Base-by-base conservation (phyloP, 495 filamentous ascomycete genomes). In the Penicillium antarcticum region DNA sequence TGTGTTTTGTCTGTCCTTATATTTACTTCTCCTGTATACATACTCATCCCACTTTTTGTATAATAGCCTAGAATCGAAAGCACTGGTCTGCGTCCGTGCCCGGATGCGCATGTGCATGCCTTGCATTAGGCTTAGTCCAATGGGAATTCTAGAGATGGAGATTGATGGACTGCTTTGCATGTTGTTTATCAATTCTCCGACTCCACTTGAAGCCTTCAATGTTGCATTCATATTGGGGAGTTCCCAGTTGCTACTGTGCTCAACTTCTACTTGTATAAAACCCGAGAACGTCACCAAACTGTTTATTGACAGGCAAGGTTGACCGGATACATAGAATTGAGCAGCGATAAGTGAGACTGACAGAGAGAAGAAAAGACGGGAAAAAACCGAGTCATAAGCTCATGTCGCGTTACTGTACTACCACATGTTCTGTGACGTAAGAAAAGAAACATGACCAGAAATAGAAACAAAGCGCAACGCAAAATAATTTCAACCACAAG, bases 361-460 rank as follows among this genome's bases (percentile, higher is more conserved):
- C 34, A 44, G 19, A 48, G 32, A 36, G 6, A 47, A 45, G 29
- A 23, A 45, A 39, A 14, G 19, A 52, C 38, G 14, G 46, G 13
- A 53, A 32, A 23, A 24, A 40, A 51, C 48, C 23, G 46, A 21
- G 58, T 67, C 62, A 53, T 66, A 56, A 66, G 45, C 36, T 63
- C 62, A 47, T 66, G 47, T 56, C 57, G 57, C 60, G 54, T 66
- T 63, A 61, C 37, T 61, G 51, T 45, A 41, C 42, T 53, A 58
- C 46, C 48, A 52, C 44, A 45, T 33, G 18, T 35, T 45, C n/a
- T 32, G 36, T 51, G 35, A 33, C 45, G 39, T 29, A 39, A 44
- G 24, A 38, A 53, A 37, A 53, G 24, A 34, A 19, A 44, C 5
- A 29, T 1, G 35, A 21, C 21, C 21, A 23, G 21, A 2, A 23